phyloP scores from a whole-genome alignment of 495 filamentous ascomycete species.

The Annulohypoxylon bovei region DNA sequence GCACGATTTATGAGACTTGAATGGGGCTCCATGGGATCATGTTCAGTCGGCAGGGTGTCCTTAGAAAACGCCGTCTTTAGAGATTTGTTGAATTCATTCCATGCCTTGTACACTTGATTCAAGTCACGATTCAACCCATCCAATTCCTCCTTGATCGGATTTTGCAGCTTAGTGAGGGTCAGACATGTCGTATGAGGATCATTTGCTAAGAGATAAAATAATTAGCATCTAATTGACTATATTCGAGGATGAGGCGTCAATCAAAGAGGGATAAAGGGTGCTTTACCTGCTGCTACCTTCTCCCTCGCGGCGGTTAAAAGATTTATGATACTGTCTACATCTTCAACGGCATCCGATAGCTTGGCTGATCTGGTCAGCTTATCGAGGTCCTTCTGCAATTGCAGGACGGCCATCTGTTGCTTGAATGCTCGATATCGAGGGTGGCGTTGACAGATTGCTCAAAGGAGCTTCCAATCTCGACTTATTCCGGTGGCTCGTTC shows the following conservation, averaged over 20 bases:
- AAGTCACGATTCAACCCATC: constrained; percentile 80
- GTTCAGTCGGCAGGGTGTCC: constrained; percentile 77
- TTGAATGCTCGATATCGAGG: neutral
- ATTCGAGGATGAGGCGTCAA: neutral
- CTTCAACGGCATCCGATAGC: constrained; percentile 72
- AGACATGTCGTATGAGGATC: constrained; percentile 76
- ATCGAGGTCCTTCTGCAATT: constrained; percentile 76
- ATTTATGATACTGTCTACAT: constrained; percentile 84
- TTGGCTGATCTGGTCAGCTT: constrained; percentile 75
- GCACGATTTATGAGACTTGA: constrained; percentile 84
- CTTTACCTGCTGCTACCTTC: constrained; percentile 69
- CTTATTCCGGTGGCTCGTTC: neutral
- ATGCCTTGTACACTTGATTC: constrained; percentile 78
- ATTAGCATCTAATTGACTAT: neutral
- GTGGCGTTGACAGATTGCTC: neutral
- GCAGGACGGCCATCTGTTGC: constrained; percentile 39
- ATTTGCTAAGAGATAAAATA: constrained; percentile 44
- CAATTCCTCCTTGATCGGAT: constrained; percentile 78
- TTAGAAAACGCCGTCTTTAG: constrained; percentile 71
- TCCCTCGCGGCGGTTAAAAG: constrained; percentile 77
- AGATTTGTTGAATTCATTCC: constrained; percentile 83
- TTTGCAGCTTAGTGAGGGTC: constrained; percentile 84
- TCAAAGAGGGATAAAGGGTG: neutral
- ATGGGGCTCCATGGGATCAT: constrained; percentile 82
- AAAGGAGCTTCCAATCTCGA: neutral